These are phyloP conservation scores for Nepenthes mirabilis DNA, from an alignment of 148 eudicot species.

Conservation along the genomic window DNA sequence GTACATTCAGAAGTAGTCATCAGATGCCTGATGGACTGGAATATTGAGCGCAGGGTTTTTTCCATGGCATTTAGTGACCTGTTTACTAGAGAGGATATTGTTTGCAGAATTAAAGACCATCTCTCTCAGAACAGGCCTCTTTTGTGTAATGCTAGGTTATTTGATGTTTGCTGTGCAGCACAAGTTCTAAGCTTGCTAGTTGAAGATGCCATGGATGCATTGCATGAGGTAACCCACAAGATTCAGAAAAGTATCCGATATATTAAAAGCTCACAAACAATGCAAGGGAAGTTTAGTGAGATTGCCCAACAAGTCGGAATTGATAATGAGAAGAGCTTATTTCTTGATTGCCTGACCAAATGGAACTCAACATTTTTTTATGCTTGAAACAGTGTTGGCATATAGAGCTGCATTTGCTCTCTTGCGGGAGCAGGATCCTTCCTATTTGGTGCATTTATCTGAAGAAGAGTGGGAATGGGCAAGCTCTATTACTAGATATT, in stretches of 20 bases:
- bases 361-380: conserved; percentile 80
- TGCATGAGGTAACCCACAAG: conserved; percentile 50
- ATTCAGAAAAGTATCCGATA: conserved; percentile 68
- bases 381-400: conserved; percentile 79
- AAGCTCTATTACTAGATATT: conserved; percentile 36
- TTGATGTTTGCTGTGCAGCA: conserved; percentile 74
- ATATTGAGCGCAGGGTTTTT: conserved; percentile 68
- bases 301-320: conserved; percentile 63
- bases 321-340: conserved; percentile 35
- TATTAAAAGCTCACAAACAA: conserved; percentile 60
- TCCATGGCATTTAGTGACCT: conserved; percentile 80
- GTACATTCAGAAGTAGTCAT: conserved; percentile 70
- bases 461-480: conserved; percentile 86
- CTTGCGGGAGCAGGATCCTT: conserved; percentile 58
- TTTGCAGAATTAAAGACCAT: conserved; percentile 59
- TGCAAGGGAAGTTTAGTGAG: conserved; percentile 63
- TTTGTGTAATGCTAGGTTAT: conserved; percentile 54
- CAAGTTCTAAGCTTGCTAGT: conserved; percentile 56
- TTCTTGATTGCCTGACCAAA: conserved; percentile 44
- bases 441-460: conserved; percentile 33
- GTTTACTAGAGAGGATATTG: conserved; percentile 51
- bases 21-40: conserved; percentile 86
- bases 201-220: conserved; percentile 60
- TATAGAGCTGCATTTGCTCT: conserved; percentile 57
- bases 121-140: conserved; percentile 85